phyloP scores from a whole-genome alignment of 352 stramenopile genomes.

The Nothophytophthora sp. region DNA sequence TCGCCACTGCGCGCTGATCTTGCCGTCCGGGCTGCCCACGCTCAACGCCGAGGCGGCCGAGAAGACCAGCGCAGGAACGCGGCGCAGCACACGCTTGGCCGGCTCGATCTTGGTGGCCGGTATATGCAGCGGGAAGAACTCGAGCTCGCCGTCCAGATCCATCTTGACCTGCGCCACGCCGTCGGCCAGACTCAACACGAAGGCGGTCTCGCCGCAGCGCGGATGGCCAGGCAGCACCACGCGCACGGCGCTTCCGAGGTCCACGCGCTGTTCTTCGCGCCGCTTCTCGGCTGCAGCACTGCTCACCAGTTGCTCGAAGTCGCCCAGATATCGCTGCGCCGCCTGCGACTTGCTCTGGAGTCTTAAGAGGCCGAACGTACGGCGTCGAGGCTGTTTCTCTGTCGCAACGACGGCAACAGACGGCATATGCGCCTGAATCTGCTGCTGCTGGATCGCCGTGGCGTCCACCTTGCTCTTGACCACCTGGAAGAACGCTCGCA shows the following conservation, averaged over 20 bases:
- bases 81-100: constrained; percentile 55
- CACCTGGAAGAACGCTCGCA: constrained; percentile 64
- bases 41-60: constrained; percentile 42
- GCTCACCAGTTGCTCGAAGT: constrained; percentile 62
- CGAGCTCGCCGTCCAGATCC: constrained; percentile 74
- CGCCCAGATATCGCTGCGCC: constrained; percentile 54
- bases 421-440: constrained; percentile 3
- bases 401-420: neutral
- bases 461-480: constrained; percentile 59
- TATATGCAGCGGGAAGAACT: constrained; percentile 74
- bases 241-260: constrained; percentile 57
- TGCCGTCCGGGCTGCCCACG: constrained; percentile 22
- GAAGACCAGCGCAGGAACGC: constrained; percentile 65
- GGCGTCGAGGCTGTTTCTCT: constrained; percentile 10
- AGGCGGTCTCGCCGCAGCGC: constrained; percentile 76
- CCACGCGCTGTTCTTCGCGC: constrained; percentile 35
- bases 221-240: constrained; percentile 78
- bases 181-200: constrained; percentile 64
- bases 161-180: constrained; percentile 78
- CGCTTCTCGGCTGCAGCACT: constrained; percentile 41
- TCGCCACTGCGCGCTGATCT: constrained; percentile 56
- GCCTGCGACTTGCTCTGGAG: constrained; percentile 47
- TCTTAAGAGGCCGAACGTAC: constrained; percentile 15
- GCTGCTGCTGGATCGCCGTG: constrained; percentile 23
- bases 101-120: constrained; percentile 60